Base-by-base conservation (phyloP, 179 eudicot species). In the Camellia oleifera region DNA sequence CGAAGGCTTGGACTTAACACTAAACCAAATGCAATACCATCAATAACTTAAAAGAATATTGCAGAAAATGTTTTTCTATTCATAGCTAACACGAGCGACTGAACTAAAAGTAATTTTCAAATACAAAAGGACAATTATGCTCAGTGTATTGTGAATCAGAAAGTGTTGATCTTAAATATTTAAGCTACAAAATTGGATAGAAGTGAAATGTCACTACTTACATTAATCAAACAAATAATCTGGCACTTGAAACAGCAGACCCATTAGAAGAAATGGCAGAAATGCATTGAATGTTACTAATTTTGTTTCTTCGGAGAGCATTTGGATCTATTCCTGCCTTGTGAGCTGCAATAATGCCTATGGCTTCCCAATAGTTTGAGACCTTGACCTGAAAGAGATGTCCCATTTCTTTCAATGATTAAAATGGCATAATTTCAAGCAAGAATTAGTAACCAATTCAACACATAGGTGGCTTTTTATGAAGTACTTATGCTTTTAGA, bases 281-380 rank as follows among this genome's bases (percentile, higher is more conserved):
- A 68, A 65, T 81, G 67, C 54, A 75, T 45, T 66, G 84, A 65
- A 92, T 88, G 84, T 88, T 89, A 54, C 78, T 84, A 23, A 95
- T 88, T 84, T 81, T 84, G 74, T 91, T 81, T 84, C 83, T 88
- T 74, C 97, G 80, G 54, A 95, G 92, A 69, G 98, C 92, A 80
- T 88, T 81, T 26, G 97, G 98, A 79, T 93, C 93, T 76, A 95
- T 84, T 84, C 98, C 98, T 69, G 98, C 98, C 80, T 92, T 95
- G 76, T 95, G 98, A 83, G 98, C 98, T 63, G 95, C 97, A 74
- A 90, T 75, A 72, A 93, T 94, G 83, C 98, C 98, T 77, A 93
- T 92, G 40, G 97, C 98, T 82, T 95, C 98, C 98, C 97, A 95
- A 79, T 93, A 93, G 78, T 93, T 95, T 9, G 95, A 88, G 78